phyloP scores from a whole-genome alignment of 148 eudicot genomes.

The Rhododendron mucronatum region DNA sequence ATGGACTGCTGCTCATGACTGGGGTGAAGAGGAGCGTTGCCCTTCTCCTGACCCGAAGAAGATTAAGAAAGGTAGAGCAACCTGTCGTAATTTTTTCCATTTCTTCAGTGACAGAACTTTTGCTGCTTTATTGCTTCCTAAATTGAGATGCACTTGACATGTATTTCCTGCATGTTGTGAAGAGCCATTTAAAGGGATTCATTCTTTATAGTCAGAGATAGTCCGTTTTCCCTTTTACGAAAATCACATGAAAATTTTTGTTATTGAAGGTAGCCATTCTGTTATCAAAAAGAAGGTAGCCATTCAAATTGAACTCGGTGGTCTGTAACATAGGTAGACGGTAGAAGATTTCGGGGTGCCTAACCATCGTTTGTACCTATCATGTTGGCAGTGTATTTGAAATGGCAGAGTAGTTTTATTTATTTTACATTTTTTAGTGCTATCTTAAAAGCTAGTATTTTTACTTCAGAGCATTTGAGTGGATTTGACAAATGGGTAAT shows the following conservation, averaged over 20 bases:
- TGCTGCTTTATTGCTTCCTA: neutral
- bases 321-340: neutral
- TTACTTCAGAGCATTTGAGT: neutral
- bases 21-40: conserved; percentile 97
- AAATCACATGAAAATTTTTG: neutral
- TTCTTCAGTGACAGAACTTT: neutral
- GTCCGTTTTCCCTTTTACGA: neutral
- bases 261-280: neutral
- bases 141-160: conserved; percentile 9
- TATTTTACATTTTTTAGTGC: neutral
- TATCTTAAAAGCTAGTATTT: neutral
- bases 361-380: neutral
- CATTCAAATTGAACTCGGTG: neutral
- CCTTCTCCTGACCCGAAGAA: conserved; percentile 57
- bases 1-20: conserved; percentile 92
- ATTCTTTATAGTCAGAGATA: neutral
- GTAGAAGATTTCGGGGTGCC: neutral
- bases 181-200: neutral
- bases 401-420: neutral
- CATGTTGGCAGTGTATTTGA: neutral
- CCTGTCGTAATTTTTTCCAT: neutral
- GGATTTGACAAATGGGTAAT: neutral
- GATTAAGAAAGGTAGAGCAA: conserved; percentile 62
- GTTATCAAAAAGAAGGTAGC: neutral
- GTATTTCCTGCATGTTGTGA: conserved; percentile 1